Evolutionary conservation across 2,329 filamentous ascomycete species (phyloP).

Genomic region (Mycosphaerella sp.): DNA sequence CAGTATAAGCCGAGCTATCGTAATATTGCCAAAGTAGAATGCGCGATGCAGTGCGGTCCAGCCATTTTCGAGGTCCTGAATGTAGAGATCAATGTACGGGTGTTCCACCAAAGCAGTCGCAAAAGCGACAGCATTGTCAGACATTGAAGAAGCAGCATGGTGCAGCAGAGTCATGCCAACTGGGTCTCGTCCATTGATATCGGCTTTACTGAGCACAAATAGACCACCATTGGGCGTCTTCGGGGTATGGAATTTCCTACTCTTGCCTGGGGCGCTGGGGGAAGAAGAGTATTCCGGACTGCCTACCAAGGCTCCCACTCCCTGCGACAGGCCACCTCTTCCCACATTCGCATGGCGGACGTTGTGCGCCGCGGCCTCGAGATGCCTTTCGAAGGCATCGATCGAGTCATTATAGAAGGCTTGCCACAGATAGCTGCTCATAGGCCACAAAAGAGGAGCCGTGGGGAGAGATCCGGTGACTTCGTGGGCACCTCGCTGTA

Average conservation of each 20-base stretch:
- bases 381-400: constrained; percentile 80
- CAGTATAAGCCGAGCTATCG: constrained; percentile 75
- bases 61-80: constrained; percentile 82
- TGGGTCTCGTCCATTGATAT: constrained; percentile 79
- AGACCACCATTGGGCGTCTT: constrained; percentile 42
- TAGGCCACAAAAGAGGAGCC: constrained; percentile 47
- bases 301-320: constrained; percentile 31
- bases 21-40: constrained; percentile 81
- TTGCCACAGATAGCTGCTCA: constrained; percentile 98
- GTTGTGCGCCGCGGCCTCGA: constrained; percentile 63
- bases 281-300: constrained; percentile 45
- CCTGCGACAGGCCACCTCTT: constrained; percentile 31
- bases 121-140: constrained; percentile 63
- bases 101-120: constrained; percentile 74
- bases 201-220: constrained; percentile 50
- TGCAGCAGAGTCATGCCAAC: constrained; percentile 77
- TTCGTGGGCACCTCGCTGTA: constrained; percentile 78
- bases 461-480: constrained; percentile 40
- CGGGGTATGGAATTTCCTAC: constrained; percentile 35
- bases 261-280: constrained; percentile 37
- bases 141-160: constrained; percentile 70
- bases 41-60: constrained; percentile 94
- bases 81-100: constrained; percentile 75
- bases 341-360: constrained; percentile 44
- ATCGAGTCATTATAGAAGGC: constrained; percentile 96